phyloP scores from a whole-genome alignment of 2,329 filamentous ascomycete species.

The Ophiostoma populinum region DNA sequence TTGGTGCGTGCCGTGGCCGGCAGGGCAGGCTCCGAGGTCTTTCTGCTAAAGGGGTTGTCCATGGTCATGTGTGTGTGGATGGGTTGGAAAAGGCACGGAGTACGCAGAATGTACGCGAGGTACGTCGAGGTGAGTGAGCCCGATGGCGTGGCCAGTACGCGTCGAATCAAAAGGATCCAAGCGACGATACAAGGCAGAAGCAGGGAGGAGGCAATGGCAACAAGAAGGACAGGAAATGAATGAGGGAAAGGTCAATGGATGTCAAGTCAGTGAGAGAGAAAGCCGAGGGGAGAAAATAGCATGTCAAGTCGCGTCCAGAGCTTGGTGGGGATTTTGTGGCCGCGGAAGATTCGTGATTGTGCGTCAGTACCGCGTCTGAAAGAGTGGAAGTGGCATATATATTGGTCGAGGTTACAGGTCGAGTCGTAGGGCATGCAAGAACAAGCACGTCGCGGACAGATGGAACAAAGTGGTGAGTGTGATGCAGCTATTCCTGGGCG shows the following conservation, averaged over 20 bases:
- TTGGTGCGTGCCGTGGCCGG: constrained; percentile 31
- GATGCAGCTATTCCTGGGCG: too few relatives aligned
- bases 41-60: constrained; percentile 23
- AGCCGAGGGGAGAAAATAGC: neutral
- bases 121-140: neutral
- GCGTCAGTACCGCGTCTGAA: constrained; percentile 6
- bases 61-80: constrained; percentile 13
- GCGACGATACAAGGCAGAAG: too few relatives aligned
- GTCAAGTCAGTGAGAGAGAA: neutral
- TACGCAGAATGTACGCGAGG: too few relatives aligned
- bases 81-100: neutral
- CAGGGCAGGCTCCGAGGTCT: constrained; percentile 20
- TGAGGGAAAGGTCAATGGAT: neutral
- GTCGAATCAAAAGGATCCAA: too few relatives aligned
- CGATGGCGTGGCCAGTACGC: too few relatives aligned
- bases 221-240: too few relatives aligned
- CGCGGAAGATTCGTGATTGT: constrained; percentile 6
- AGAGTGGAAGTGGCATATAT: too few relatives aligned
- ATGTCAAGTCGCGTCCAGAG: constrained; percentile 6
- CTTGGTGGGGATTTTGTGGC: constrained; percentile 7
- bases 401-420: constrained; percentile 1
- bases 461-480: too few relatives aligned
- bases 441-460: too few relatives aligned
- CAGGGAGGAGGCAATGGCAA: too few relatives aligned
- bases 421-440: neutral